Evolutionary conservation across 2,329 filamentous ascomycete genomes (phyloP), one percentile per base, ranked within the genome.

Genomic region (Fusarium hostae): DNA sequence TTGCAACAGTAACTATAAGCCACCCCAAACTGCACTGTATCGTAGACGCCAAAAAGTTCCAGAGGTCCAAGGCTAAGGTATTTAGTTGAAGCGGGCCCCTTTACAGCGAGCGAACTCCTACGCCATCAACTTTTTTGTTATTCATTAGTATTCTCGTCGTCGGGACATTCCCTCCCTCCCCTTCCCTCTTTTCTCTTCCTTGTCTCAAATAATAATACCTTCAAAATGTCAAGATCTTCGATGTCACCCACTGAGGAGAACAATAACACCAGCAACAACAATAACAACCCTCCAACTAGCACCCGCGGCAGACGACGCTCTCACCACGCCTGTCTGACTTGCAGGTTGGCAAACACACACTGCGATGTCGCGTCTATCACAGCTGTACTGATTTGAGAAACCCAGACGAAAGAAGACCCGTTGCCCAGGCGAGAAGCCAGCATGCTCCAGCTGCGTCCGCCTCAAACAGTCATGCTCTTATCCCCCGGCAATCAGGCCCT

Each of bases 391-490:
- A 66, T 52, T 26, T 22, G 28, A 39, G 15, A 40, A 37, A 12
- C 54, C 48, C 63, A 79, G 84, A 74, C 77, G 84, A 58, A 86
- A 87, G 72, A 87, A 87, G 74, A 86, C 83, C 5, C 82, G 85
- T 37, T 87, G 85, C 72, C 85, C 85, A 0, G 85, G 84, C 10
- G 85, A 87, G 75, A 85, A 83, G 71, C 85, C 85, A 9, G 80
- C 83, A 2, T 87, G 85, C 63, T 87, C 85, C 13, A 86, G 84
- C 71, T 87, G 85, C 72, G 78, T 83, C 15, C 83, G 85, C 20
- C 79, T 87, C 12, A 82, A 82, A 54, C 85, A 87, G 75, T 72
- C 81, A 43, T 86, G 85, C 72, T 81, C 83, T 15, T 86, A 86
- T 74, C 78, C 84, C 20, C 75, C 79, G 6, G 78, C 79, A 18